phyloP scores from a whole-genome alignment of 192 early-diverging fungal genomes.

The Entomortierella parvispora region DNA sequence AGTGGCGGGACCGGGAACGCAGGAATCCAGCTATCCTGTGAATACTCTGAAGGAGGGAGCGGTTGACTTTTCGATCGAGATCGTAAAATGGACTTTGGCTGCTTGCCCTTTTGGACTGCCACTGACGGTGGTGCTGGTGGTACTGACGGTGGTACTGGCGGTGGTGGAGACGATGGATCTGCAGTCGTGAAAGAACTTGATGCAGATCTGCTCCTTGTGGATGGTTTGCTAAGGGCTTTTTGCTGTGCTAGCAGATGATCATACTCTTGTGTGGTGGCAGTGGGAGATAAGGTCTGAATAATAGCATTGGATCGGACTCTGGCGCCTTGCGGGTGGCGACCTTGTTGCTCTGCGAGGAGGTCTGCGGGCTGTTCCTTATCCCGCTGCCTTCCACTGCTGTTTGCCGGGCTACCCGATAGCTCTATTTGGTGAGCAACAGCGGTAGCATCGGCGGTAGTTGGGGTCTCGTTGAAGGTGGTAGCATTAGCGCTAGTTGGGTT shows the following conservation, averaged over 20 bases:
- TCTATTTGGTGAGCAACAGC: background rate
- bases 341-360: background rate
- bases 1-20: constrained; percentile 14
- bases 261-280: too few species aligned
- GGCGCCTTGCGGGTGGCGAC: constrained; percentile 1
- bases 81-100: constrained; percentile 36
- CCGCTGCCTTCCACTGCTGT: background rate
- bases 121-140: constrained; percentile 15
- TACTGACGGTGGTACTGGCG: constrained; percentile 2
- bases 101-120: constrained; percentile 27
- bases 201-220: background rate
- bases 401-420: background rate
- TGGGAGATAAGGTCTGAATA: too few species aligned
- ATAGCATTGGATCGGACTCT: constrained; percentile 20
- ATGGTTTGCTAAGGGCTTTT: too few species aligned
- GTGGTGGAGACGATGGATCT: background rate
- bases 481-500: too few species aligned
- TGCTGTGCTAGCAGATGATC: too few species aligned
- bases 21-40: constrained; percentile 1
- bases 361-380: background rate
- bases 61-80: constrained; percentile 20
- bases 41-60: background rate
- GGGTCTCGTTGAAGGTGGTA: too few species aligned
- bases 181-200: background rate
- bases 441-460: background rate